Evolutionary conservation across 208 protist genomes (phyloP), one percentile per base, ranked within the genome.

Genomic region (Acanthamoeba sp.): DNA sequence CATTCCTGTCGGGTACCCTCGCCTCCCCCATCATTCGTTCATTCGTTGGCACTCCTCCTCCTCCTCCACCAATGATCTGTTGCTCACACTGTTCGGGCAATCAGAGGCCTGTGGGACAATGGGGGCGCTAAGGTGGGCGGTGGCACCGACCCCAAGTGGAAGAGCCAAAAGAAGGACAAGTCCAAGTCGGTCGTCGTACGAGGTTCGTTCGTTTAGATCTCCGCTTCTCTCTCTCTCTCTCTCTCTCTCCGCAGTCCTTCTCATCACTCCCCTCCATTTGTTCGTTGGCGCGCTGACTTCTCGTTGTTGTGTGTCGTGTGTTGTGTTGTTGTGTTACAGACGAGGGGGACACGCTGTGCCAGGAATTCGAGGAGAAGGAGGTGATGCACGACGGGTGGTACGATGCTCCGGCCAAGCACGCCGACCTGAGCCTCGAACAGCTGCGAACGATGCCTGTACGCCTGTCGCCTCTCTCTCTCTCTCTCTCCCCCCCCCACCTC

Each of bases 101-200:
- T 1, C 18, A 59, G 52, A 20, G 52, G 52, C 52, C 14, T 59
- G 52, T 59, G 48, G 38, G 71, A 48, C 71, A 80, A 85, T 59
- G 45, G 27, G 14, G 38, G 18, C 32, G 38, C 20, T 36, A 78
- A 42, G 69, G 18, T 45, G 18, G 76, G 76, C 7, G 76, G 42
- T 14, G 76, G 76, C 6, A 85, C 42, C 48, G 76, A 85, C 20
- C 38, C 45, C 76, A 85, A 85, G 76, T 85, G 76, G 76, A 85
- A 85, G 76, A 85, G 76, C 48, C 76, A 57, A 34, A 85, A 85
- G 76, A 85, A 85, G 76, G 45, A 85, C 69, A 78, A 45, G 48
- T 59, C 29, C 48, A 85, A 57, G 42, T 85, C 76, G 24, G 22
- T 24, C 42, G 29, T 57, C 32, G 42, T 57, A 10, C 76, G 27